Evolutionary conservation across 192 early-diverging fungal species (phyloP), one percentile per base, ranked within the genome.

Genomic region (Lobosporangium transversale): DNA sequence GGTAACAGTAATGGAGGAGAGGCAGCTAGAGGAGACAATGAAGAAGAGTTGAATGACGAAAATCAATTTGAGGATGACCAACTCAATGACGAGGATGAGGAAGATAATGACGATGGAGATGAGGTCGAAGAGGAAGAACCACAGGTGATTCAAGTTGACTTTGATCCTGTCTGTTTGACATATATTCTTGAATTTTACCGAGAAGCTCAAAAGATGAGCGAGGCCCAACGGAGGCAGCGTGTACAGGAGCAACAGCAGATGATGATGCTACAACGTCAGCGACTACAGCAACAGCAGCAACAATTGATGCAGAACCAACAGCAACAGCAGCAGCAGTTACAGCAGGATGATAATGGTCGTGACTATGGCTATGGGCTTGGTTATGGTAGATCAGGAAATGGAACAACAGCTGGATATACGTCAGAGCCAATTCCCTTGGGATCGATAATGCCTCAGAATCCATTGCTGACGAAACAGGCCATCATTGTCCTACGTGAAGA

Each of bases 401-500:
- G 32, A 14, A 29, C 42, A 4, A 12, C 45, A 21, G 44, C 48
- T 36, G 48, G 18, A 17, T 31, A 26, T 17, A 17, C 47, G 10
- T 10, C 36, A 32, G 35, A 24, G 18, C 58, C 53, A 10, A 21
- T 70, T 11, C 12, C 31, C 29, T 50, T 58, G 37, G 36, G 50
- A 36, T 55, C 33, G 31, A 60, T 54, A 23, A 27, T 31, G 18
- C 59, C 79, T 21, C 81, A 84, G 58, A 69, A 84, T 57, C 83
- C 84, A 24, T 57, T 86, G n/a, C 37, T 84, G 27, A 80, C 71
- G 58, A 90, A 90, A 42, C 88, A 86, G 37, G 87, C 87, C 1
- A 86, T 94, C 40, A 89, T 94, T 64, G 91, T 91, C 37, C 70
- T 94, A 40, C 85, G 92, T 24, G 92, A 94, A 61, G 91, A 92